Percentiles rank a stretch among this genome's conserved stretches.
phyloP scores from a whole-genome alignment of 2,329 filamentous ascomycete species.

The Aspergillus viridinutans region DNA sequence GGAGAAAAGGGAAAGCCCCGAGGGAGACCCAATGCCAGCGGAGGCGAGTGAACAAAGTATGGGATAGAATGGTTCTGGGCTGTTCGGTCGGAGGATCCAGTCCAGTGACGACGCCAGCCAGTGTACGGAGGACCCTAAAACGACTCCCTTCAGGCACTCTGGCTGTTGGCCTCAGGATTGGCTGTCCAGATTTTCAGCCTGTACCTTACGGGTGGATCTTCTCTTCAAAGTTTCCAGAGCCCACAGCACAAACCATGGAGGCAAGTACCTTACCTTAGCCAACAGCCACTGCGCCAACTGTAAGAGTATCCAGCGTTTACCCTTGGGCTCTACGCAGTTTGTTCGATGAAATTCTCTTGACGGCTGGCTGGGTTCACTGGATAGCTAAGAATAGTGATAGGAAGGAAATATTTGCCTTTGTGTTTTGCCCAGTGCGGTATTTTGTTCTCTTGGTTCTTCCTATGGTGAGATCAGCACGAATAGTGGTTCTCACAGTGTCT shows the following conservation, averaged over 20 bases:
- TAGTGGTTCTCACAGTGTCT: neutral
- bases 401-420: neutral
- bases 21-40: neutral
- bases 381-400: neutral
- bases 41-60: neutral
- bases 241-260: neutral
- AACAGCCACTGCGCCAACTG: neutral
- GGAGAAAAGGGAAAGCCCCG: conserved; percentile 1
- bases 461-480: neutral
- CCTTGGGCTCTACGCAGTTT: neutral
- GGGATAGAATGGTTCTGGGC: neutral
- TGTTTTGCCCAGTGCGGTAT: neutral
- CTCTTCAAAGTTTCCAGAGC: neutral
- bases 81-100: neutral
- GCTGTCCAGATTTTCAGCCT: neutral
- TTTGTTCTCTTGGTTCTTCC: neutral
- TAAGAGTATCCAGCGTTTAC: neutral
- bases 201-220: neutral
- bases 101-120: neutral
- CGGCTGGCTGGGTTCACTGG: neutral
- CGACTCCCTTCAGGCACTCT: neutral
- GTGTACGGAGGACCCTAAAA: neutral
- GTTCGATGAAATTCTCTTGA: neutral
- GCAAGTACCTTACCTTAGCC: neutral
- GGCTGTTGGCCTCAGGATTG: neutral